phyloP scores from a whole-genome alignment of 148 eudicot genomes.

The Spergularia bocconei region DNA sequence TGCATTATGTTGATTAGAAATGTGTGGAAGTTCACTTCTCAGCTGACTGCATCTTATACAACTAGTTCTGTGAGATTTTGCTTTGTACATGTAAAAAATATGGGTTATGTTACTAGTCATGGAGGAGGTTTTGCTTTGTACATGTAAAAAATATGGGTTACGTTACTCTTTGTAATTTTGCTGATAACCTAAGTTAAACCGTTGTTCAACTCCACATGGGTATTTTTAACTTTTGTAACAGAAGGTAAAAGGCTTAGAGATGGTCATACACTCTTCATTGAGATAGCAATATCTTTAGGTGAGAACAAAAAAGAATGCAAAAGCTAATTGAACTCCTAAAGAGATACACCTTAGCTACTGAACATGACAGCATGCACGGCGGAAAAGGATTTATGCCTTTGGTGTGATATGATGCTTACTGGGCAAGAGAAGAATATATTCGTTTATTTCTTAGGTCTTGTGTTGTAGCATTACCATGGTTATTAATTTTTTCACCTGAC shows the following conservation, averaged over 20 bases:
- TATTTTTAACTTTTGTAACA: background rate
- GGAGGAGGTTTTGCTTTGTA: background rate
- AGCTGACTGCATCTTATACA: slow-evolving; percentile 10
- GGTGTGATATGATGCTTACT: background rate
- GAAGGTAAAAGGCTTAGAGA: background rate
- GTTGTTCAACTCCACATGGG: background rate
- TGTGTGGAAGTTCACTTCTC: background rate
- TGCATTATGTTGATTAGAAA: background rate
- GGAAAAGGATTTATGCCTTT: background rate
- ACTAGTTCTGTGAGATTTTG: background rate
- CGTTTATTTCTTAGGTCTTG: background rate
- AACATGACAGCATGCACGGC: background rate
- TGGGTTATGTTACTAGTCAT: background rate
- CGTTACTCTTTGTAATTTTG: too few relatives aligned
- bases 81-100: background rate
- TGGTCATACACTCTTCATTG: background rate
- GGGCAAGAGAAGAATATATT: background rate
- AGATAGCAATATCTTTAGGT: background rate
- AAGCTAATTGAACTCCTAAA: background rate
- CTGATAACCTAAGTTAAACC: background rate
- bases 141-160: background rate
- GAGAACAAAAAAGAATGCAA: background rate
- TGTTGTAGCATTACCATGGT: background rate
- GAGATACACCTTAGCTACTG: background rate
- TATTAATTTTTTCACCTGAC: background rate